A percentile compares a stretch with the other conserved stretches of the same genome.
These are phyloP conservation scores for Colletotrichum lupini DNA, from an alignment of 2,329 filamentous ascomycete genomes.

Conservation along the genomic window DNA sequence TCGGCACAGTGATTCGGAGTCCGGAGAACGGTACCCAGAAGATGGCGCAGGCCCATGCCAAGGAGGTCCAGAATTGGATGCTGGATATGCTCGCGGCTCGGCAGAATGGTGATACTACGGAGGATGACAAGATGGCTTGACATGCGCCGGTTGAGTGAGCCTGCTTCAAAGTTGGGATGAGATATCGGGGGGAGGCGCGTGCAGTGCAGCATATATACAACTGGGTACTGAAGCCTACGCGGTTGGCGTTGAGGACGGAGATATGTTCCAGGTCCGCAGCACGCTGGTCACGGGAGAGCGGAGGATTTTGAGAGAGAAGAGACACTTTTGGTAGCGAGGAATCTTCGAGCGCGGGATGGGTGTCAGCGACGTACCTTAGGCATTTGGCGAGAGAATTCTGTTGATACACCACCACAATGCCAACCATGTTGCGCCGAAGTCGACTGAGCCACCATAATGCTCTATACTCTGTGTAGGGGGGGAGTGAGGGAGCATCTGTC, in stretches of 20 bases:
- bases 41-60: constrained; percentile 68
- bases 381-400: not conserved
- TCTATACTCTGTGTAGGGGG: not conserved
- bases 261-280: not conserved
- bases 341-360: constrained; percentile 10
- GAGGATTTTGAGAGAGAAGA: not conserved
- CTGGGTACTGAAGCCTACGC: not conserved
- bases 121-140: constrained; percentile 55
- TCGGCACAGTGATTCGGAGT: constrained; percentile 68
- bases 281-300: not conserved
- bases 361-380: not conserved
- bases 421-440: not conserved
- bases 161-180: no score
- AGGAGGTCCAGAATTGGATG: constrained; percentile 65
- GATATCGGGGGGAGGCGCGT: not conserved
- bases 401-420: not conserved
- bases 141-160: not conserved
- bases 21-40: constrained; percentile 58
- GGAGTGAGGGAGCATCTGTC: not conserved
- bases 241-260: not conserved
- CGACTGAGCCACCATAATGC: not conserved
- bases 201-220: not conserved
- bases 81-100: constrained; percentile 48
- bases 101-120: constrained; percentile 57
- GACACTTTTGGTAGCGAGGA: not conserved